These are phyloP conservation scores for Blastomyces emzantsi DNA, from an alignment of 2,329 filamentous ascomycete genomes.

Conservation along the genomic window DNA sequence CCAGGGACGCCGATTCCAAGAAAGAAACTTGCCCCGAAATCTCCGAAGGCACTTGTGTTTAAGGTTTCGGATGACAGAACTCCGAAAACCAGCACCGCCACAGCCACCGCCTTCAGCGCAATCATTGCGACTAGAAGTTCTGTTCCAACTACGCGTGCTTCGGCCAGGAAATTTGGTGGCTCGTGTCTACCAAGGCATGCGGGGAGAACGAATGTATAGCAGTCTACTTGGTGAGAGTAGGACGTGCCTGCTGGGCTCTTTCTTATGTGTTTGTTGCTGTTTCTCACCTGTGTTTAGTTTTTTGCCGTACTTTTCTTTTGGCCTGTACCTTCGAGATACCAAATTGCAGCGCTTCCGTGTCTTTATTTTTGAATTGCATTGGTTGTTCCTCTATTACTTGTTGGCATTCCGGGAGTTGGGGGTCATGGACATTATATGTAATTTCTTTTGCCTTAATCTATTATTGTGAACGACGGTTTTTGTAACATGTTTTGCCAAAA, in stretches of 20 bases:
- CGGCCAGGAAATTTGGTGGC: neutral
- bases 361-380: neutral
- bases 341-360: neutral
- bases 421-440: neutral
- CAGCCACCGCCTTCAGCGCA: neutral
- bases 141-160: neutral
- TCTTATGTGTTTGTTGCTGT: neutral
- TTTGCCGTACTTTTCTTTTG: neutral
- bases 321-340: neutral
- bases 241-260: neutral
- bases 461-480: neutral
- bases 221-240: neutral
- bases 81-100: neutral
- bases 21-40: conserved; percentile 30
- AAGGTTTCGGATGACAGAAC: conserved; percentile 7
- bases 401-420: neutral
- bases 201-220: conserved; percentile 1
- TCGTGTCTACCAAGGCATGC: conserved; percentile 5
- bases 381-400: neutral
- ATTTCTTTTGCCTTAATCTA: neutral
- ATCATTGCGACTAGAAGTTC: neutral
- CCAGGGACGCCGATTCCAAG: conserved; percentile 23
- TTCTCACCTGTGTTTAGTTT: too few relatives aligned
- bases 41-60: conserved; percentile 19
- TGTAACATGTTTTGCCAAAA: neutral